Conservation (phyloP, 2,329 filamentous ascomycete species). For the Ilyonectria robusta region DNA sequence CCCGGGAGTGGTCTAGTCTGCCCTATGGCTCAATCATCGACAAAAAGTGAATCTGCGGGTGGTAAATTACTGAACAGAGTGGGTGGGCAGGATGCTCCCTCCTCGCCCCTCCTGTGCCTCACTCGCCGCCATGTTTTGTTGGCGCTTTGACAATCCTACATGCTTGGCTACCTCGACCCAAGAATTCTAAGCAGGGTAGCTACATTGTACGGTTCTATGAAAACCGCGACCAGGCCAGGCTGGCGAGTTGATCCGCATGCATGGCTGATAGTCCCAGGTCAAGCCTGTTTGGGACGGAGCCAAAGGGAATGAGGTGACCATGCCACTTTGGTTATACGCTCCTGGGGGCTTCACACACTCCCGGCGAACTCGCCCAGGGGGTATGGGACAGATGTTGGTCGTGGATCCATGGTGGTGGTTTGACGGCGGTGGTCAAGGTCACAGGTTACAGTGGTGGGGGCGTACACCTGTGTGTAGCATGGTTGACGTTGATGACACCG, state of each 20-base stretch:
- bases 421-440: conserved; percentile 1
- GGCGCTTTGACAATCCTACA: conserved; percentile 12
- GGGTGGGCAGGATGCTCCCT: conserved; percentile 4
- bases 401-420: conserved; percentile 12
- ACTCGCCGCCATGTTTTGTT: conserved; percentile 2
- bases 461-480: too few species aligned
- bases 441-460: too few species aligned
- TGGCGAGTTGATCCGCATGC: conserved; percentile 16
- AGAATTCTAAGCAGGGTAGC: too few species aligned
- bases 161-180: not conserved
- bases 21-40: conserved; percentile 1
- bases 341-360: not conserved
- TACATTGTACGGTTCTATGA: conserved; percentile 4
- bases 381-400: not conserved
- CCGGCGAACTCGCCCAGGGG: not conserved
- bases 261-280: conserved; percentile 6
- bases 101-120: not conserved
- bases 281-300: conserved; percentile 13
- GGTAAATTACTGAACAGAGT: conserved; percentile 8
- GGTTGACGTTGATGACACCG: too few species aligned
- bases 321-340: not conserved
- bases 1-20: conserved; percentile 1
- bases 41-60: not conserved
- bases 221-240: conserved; percentile 13
- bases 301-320: conserved; percentile 13